These are phyloP conservation scores for Amyloporia xantha DNA, from an alignment of 768 basidiomycete genomes.

Conservation along the genomic window DNA sequence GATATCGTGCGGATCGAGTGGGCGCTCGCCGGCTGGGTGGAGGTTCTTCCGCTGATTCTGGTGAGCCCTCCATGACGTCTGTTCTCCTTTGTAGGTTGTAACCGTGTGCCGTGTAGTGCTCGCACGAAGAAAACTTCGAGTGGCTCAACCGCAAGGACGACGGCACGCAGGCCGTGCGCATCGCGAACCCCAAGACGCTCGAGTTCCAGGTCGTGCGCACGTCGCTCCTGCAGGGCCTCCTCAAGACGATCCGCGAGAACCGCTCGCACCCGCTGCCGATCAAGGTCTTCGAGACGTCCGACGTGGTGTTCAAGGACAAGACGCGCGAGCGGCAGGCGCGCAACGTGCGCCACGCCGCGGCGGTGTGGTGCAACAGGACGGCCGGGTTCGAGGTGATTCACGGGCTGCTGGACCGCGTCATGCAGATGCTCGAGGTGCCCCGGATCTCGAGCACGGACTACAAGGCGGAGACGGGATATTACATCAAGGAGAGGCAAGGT, in stretches of 20 bases:
- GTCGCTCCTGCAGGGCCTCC: slow-evolving; percentile 88
- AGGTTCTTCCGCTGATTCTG: slow-evolving; percentile 89
- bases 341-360: slow-evolving; percentile 84
- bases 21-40: slow-evolving; percentile 93
- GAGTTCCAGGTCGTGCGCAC: slow-evolving; percentile 99
- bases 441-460: slow-evolving; percentile 55
- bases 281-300: slow-evolving; percentile 89
- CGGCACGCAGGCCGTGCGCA: slow-evolving; percentile 74
- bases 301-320: slow-evolving; percentile 86
- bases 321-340: slow-evolving; percentile 74
- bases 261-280: slow-evolving; percentile 88
- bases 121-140: slow-evolving; percentile 96
- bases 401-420: slow-evolving; percentile 87
- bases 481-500: slow-evolving; percentile 85
- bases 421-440: slow-evolving; percentile 94
- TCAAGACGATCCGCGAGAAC: slow-evolving; percentile 97
- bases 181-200: slow-evolving; percentile 95
- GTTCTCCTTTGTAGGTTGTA: neutral
- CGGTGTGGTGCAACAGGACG: slow-evolving; percentile 93
- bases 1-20: slow-evolving; percentile 88
- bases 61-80: slow-evolving; percentile 50
- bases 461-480: slow-evolving; percentile 73
- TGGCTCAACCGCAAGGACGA: slow-evolving; percentile 87
- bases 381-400: slow-evolving; percentile 97
- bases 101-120: slow-evolving; percentile 55